These are phyloP conservation scores for Trichosporon sp. DNA, from an alignment of 1,284 basidiomycete species.

Conservation along the genomic window DNA sequence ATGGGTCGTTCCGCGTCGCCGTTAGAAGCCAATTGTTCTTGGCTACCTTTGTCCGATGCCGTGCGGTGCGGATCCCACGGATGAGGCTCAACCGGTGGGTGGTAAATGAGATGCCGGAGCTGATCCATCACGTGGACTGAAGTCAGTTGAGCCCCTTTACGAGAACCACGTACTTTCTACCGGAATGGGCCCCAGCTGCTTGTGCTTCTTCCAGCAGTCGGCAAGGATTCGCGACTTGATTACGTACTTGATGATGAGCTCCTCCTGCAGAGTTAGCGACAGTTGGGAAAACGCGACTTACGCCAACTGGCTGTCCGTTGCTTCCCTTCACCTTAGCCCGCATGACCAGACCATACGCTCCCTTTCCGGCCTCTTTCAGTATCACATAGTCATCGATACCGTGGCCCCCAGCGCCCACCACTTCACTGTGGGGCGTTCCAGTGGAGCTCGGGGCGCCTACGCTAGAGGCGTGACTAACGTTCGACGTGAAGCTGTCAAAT, in stretches of 20 bases:
- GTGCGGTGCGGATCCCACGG: slow-evolving; percentile 67
- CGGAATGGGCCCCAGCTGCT: slow-evolving; percentile 89
- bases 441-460: slow-evolving; percentile 41
- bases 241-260: slow-evolving; percentile 91
- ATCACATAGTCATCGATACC: slow-evolving; percentile 58
- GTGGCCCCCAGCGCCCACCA: slow-evolving; percentile 43
- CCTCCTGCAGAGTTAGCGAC: slow-evolving; percentile 41
- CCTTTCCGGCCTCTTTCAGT: slow-evolving; percentile 81
- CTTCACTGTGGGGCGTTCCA: slow-evolving; percentile 40
- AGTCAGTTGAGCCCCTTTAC: background rate
- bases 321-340: slow-evolving; percentile 71
- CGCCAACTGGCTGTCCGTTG: slow-evolving; percentile 69
- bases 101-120: slow-evolving; percentile 70
- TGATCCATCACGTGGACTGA: slow-evolving; percentile 81
- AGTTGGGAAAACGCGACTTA: slow-evolving; percentile 53
- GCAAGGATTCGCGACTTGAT: slow-evolving; percentile 97
- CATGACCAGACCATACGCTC: slow-evolving; percentile 96
- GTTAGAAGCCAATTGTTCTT: background rate
- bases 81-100: slow-evolving; percentile 61
- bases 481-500: slow-evolving; percentile 27
- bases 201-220: slow-evolving; percentile 98
- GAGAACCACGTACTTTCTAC: slow-evolving; percentile 65
- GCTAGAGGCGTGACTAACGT: slow-evolving; percentile 42
- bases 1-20: slow-evolving; percentile 2
- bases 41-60: background rate